Percentiles rank a stretch among this genome's conserved stretches.
phyloP scores from a whole-genome alignment of 2,329 filamentous ascomycete genomes.

The Rhexocercosporidium sp. region DNA sequence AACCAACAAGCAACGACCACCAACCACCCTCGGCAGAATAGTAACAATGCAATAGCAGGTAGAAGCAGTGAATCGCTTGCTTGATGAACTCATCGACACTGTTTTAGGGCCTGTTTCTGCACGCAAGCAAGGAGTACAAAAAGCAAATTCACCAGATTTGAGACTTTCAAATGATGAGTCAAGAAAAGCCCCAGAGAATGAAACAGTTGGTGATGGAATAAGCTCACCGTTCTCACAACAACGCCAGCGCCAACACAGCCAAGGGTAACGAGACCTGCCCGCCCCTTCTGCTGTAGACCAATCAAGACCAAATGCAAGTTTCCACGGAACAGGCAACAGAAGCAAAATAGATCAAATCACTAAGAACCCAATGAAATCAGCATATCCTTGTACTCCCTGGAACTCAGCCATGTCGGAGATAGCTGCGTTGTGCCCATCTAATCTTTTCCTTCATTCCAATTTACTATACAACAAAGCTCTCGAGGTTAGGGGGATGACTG shows the following conservation, averaged over 20 bases:
- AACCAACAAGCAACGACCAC: background rate
- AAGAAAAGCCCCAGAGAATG: slow-evolving; percentile 20
- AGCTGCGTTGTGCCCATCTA: slow-evolving; percentile 36
- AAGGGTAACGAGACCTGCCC: slow-evolving; percentile 3
- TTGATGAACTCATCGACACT: background rate
- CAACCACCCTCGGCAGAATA: background rate
- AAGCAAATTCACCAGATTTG: slow-evolving; percentile 6
- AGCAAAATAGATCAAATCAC: slow-evolving; percentile 36
- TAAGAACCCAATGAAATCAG: slow-evolving; percentile 31
- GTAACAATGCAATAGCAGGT: background rate
- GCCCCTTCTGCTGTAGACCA: slow-evolving; percentile 30
- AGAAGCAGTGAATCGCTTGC: background rate
- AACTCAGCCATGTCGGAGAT: slow-evolving; percentile 13
- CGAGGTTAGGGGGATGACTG: slow-evolving; percentile 25
- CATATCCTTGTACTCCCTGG: slow-evolving; percentile 18
- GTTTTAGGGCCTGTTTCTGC: background rate
- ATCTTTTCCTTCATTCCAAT: slow-evolving; percentile 36
- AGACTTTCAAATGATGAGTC: slow-evolving; percentile 10
- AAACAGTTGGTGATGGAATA: slow-evolving; percentile 27
- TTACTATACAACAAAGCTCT: slow-evolving; percentile 42
- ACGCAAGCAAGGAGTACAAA: background rate
- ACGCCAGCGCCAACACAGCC: slow-evolving; percentile 26
- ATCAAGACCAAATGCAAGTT: slow-evolving; percentile 33
- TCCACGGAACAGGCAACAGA: slow-evolving; percentile 29
- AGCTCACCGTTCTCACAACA: slow-evolving; percentile 32